These are phyloP conservation scores for Tubosaeta sp. DNA, from an alignment of 768 basidiomycete genomes.

Conservation along the genomic window DNA sequence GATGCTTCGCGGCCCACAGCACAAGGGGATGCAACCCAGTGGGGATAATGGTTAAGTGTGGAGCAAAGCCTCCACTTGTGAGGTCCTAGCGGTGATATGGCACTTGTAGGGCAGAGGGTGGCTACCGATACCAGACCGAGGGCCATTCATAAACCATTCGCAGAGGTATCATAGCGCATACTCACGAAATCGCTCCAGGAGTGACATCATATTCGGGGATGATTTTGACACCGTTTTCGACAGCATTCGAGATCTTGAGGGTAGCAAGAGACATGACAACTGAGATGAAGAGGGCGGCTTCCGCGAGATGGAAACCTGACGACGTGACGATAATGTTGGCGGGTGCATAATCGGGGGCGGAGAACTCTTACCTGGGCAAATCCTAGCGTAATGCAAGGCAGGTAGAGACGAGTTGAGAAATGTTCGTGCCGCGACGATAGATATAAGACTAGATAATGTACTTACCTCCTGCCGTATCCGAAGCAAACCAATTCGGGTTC, in stretches of 20 bases:
- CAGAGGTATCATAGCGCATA: not conserved
- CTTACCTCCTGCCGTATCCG: constrained; percentile 30
- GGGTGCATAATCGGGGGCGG: not conserved
- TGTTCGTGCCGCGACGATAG: not conserved
- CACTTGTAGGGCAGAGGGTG: constrained; percentile 57
- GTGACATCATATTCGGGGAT: constrained; percentile 41
- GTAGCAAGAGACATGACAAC: constrained; percentile 40
- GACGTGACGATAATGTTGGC: not conserved
- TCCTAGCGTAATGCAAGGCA: constrained; percentile 1
- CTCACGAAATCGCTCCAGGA: constrained; percentile 45
- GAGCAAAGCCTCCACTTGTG: constrained; percentile 29
- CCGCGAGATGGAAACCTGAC: constrained; percentile 27
- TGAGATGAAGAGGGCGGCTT: constrained; percentile 25
- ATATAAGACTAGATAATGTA: not conserved
- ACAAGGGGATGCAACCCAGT: not conserved
- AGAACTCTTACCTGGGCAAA: constrained; percentile 18
- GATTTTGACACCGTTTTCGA: constrained; percentile 40
- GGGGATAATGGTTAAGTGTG: not conserved
- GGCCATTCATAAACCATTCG: not conserved
- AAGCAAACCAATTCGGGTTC: constrained; percentile 18
- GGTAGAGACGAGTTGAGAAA: not conserved
- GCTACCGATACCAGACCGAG: not conserved
- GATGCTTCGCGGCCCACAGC: not conserved
- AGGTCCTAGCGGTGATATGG: constrained; percentile 49
- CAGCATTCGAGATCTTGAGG: constrained; percentile 39